Base-by-base conservation (phyloP, 23 red algal species). In the Gracilaria gracilis region DNA sequence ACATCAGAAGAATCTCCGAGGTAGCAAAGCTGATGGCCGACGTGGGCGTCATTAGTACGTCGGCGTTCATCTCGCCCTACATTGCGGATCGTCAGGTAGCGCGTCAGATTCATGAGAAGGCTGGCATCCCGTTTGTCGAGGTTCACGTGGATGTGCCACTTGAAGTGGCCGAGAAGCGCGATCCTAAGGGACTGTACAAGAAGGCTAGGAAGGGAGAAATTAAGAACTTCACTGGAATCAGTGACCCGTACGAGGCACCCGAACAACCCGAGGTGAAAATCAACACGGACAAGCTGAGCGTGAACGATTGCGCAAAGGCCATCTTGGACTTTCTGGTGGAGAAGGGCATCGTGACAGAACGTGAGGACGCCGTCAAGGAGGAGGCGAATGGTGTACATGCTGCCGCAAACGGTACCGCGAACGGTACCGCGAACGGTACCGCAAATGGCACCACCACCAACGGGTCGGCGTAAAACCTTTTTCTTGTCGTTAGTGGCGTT, bases 101-200 rank as follows among this genome's bases (percentile, higher is more conserved):
- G 33, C 92, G 97, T 9, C 83, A 94, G 81, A 76, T 99, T 38
- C 97, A 99, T 49, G 91, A 96, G 40, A 94, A 85, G 85, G 84
- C 91, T 13, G 74, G 83, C 34, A 90, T 99, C 16, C 93, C 88
- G 13, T 99, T 99, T 75, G 80, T 94, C 57, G 97, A 99, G 75
- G 97, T 99, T 0, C 85, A 87, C 55, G 95, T 99, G 24, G 93
- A 94, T 47, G 95, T 95, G 70, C 97, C 97, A 2, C 89, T 99
- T 25, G 88, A 71, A 21, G 93, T 99, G 27, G 94, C 94, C 4
- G 97, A 99, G 89, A 24, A 92, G 58, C 93, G 97, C 71, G 97
- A 99, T 50, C 97, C 97, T 29, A 99, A 99, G 90, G 97, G 97
- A 25, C 91, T 99, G 33, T 99, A 99, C 90, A 96, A 95, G 77